Percentiles rank a stretch among this genome's conserved stretches.
Evolutionary conservation across 1,139 yeast species (phyloP).

Genomic region (Candida tropicalis): DNA sequence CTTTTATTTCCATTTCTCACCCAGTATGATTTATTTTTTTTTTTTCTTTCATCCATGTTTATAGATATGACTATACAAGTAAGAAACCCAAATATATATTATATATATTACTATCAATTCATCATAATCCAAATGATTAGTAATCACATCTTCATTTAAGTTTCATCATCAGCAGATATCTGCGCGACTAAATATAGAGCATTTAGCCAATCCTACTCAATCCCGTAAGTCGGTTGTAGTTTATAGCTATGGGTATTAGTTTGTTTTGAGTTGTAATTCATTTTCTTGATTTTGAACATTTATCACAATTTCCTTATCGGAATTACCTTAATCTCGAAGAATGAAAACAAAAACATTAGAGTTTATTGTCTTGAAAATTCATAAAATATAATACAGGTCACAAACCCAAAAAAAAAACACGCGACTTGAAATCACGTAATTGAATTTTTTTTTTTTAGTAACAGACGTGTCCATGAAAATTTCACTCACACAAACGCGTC

Average conservation of each 20-base stretch:
- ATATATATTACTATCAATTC: neutral
- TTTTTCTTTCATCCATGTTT: conserved; percentile 1
- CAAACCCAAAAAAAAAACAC: neutral
- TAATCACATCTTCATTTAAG: too few relatives aligned
- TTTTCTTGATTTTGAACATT: neutral
- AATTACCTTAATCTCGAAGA: conserved; percentile 1
- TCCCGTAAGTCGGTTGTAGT: conserved; percentile 5
- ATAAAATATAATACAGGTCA: neutral
- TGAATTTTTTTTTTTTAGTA: neutral
- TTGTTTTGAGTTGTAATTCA: neutral
- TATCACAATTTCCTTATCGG: conserved; percentile 3
- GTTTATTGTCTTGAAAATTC: neutral
- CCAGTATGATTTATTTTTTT: neutral
- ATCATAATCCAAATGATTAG: neutral
- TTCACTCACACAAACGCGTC: conserved; percentile 1
- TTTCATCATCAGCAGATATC: conserved; percentile 1
- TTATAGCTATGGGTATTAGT: neutral
- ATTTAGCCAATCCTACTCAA: conserved; percentile 1
- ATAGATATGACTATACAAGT: conserved; percentile 6
- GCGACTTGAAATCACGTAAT: neutral
- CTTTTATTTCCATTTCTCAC: neutral
- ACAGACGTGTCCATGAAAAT: neutral
- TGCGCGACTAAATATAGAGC: neutral
- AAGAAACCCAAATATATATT: conserved; percentile 4
- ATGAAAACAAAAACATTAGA: neutral